Evolutionary conservation across 2,329 filamentous ascomycete genomes (phyloP).

Genomic region (Fusarium longipes): DNA sequence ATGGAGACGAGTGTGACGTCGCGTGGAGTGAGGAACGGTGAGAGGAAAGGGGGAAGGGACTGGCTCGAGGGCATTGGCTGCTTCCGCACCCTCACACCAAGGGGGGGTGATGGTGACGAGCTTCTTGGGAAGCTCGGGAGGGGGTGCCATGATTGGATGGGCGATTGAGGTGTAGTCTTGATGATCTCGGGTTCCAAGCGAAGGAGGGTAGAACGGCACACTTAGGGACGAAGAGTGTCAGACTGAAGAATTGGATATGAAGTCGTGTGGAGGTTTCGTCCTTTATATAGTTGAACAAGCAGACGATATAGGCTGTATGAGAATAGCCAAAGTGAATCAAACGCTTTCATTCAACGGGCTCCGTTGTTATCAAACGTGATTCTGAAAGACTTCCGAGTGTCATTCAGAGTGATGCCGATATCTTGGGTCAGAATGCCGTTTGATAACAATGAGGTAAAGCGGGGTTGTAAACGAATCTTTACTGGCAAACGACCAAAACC

Average conservation of each 20-base stretch:
- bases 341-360: neutral
- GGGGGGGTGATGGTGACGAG: conserved; percentile 28
- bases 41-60: conserved; percentile 12
- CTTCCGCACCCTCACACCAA: conserved; percentile 9
- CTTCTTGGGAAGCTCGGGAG: conserved; percentile 17
- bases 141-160: conserved; percentile 10
- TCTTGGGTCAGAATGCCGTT: neutral
- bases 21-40: conserved; percentile 20
- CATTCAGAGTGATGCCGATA: neutral
- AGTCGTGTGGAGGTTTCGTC: neutral
- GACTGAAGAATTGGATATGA: neutral
- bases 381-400: neutral
- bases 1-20: conserved; percentile 25
- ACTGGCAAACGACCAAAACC: neutral
- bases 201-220: neutral
- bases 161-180: neutral
- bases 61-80: neutral
- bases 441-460: neutral
- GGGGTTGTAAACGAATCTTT: neutral
- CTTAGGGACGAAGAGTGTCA: neutral
- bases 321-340: neutral
- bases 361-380: neutral
- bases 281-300: neutral
- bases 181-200: neutral
- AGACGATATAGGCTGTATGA: neutral